phyloP scores from a whole-genome alignment of 2,329 filamentous ascomycete species.

The Cytospora paraplurivora region DNA sequence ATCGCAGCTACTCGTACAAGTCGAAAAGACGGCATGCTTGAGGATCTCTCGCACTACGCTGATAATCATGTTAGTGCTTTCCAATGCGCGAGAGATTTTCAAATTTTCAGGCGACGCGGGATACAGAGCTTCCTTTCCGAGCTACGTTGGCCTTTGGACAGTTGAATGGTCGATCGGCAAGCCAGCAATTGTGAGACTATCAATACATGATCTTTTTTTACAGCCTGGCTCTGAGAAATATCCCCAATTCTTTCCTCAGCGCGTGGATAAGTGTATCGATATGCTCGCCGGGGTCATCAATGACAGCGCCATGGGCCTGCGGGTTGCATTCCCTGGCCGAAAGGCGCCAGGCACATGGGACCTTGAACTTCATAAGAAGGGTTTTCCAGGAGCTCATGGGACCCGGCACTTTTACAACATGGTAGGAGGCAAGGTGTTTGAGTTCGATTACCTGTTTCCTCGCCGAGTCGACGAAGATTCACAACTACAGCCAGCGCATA shows the following conservation, averaged over 20 bases:
- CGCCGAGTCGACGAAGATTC: constrained; percentile 15
- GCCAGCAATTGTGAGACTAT: constrained; percentile 35
- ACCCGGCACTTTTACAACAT: constrained; percentile 39
- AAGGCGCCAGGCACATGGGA: constrained; percentile 32
- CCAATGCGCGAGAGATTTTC: constrained; percentile 37
- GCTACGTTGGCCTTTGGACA: constrained; percentile 39
- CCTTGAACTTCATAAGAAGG: constrained; percentile 33
- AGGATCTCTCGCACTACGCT: constrained; percentile 4
- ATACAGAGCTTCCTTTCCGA: constrained; percentile 38
- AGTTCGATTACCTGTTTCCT: constrained; percentile 38
- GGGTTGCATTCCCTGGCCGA: constrained; percentile 35
- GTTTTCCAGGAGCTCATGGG: constrained; percentile 37
- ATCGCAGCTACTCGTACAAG: no score
- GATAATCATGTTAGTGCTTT: constrained; percentile 33
- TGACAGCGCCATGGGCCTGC: constrained; percentile 23
- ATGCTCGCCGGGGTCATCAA: constrained; percentile 34
- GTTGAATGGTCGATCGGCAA: constrained; percentile 40
- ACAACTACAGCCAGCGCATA: no score
- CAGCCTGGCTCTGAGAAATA: constrained; percentile 30
- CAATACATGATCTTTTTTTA: constrained; percentile 31
- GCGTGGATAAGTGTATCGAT: constrained; percentile 36
- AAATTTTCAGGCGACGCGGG: constrained; percentile 38
- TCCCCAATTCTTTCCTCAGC: constrained; percentile 32
- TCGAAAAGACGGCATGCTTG: background rate
- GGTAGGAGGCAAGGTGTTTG: constrained; percentile 36